A percentile compares a stretch with the other conserved stretches of the same genome.
Evolutionary conservation across 139 green algal genomes (phyloP).

Genomic region (Gonium pectorale): DNA sequence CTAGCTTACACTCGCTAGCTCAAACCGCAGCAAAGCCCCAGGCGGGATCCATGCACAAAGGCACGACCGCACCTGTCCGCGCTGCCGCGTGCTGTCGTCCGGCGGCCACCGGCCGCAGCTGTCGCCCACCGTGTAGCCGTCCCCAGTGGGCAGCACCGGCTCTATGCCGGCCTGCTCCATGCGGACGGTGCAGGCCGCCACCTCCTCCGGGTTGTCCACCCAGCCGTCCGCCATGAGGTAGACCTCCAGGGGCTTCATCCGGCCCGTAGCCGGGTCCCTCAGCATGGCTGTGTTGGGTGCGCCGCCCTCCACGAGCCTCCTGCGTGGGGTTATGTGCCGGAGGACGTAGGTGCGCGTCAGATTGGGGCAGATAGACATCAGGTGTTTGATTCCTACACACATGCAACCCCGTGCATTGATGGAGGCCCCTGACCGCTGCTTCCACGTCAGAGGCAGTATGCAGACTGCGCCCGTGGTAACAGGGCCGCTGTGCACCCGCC

Average conservation of each 20-base stretch:
- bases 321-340: not conserved
- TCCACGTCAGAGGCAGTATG: too few species aligned
- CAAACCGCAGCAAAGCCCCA: not conserved
- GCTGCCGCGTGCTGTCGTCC: constrained; percentile 7
- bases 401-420: not conserved
- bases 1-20: not conserved
- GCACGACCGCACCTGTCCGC: constrained; percentile 1
- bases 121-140: constrained; percentile 5
- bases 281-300: constrained; percentile 11
- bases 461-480: too few species aligned
- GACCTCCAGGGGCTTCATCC: constrained; percentile 20
- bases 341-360: not conserved
- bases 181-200: constrained; percentile 6
- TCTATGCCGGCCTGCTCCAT: not conserved
- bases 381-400: not conserved
- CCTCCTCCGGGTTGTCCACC: not conserved
- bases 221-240: constrained; percentile 36
- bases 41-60: not conserved
- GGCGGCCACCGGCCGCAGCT: constrained; percentile 26
- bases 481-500: too few species aligned
- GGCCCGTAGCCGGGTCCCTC: not conserved
- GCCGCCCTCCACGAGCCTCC: not conserved
- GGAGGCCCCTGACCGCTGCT: too few species aligned
- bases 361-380: not conserved
- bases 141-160: constrained; percentile 21